These are phyloP conservation scores for Drechslerella stenobrocha DNA, from an alignment of 2,329 filamentous ascomycete species.

Conservation along the genomic window DNA sequence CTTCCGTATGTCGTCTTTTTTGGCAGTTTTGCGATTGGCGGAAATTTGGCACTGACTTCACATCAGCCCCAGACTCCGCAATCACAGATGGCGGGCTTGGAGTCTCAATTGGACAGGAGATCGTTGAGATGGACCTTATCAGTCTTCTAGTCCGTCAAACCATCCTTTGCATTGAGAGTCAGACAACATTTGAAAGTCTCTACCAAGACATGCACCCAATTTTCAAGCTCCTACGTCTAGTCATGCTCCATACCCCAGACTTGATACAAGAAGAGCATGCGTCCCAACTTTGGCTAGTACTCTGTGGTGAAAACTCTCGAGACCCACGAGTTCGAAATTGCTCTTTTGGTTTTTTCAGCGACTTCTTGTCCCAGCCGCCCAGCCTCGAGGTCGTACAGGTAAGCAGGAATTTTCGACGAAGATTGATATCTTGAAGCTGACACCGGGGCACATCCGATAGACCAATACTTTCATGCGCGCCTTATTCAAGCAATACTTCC, in stretches of 20 bases:
- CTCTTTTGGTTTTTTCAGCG: conserved; percentile 42
- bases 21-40: neutral
- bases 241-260: conserved; percentile 41
- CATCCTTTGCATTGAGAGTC: conserved; percentile 30
- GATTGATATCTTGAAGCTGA: conserved; percentile 21
- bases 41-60: neutral
- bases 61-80: conserved; percentile 16
- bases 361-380: conserved; percentile 40
- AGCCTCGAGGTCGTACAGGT: conserved; percentile 42
- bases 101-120: conserved; percentile 28
- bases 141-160: conserved; percentile 39
- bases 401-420: conserved; percentile 26
- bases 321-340: conserved; percentile 39
- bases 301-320: conserved; percentile 34
- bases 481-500: conserved; percentile 51
- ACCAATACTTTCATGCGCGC: conserved; percentile 41
- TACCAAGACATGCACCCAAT: conserved; percentile 45
- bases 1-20: conserved; percentile 23
- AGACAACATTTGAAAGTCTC: conserved; percentile 38
- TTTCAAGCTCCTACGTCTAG: conserved; percentile 38
- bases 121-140: conserved; percentile 41
- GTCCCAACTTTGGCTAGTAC: conserved; percentile 32
- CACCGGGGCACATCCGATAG: neutral
- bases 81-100: conserved; percentile 3
- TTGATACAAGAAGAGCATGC: conserved; percentile 32